Evolutionary conservation across 257 asterid genomes (phyloP), one percentile per base, ranked within the genome.

Genomic region (Gynochthodes officinalis): DNA sequence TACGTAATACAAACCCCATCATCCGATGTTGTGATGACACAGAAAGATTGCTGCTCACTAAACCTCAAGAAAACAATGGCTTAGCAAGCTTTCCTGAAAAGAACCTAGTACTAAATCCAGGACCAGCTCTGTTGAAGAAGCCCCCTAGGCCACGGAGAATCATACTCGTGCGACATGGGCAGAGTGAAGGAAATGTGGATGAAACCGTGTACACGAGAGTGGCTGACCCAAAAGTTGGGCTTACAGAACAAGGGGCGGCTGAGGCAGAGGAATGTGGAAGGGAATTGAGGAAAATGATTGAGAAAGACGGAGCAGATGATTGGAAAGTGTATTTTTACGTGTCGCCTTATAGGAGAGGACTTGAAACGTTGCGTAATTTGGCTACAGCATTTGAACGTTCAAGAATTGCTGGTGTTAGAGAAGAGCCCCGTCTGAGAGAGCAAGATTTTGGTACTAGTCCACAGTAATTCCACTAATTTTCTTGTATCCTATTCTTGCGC

Each of bases 241-340:
- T 90, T 10, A 88, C 91, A 2, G 60, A 70, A 43, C 75, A 73
- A 71, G 96, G 95, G 46, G 65, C 74, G 12, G 74, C 67, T 0
- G 95, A 88, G 70, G 89, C 95, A 0, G 91, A 79, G 78, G 80
- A 74, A 71, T 85, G 92, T 71, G 95, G 95, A 5, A 57, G 70
- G 23, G 70, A 69, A 59, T 86, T 90, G 0, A 75, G 85, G 77
- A 76, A 58, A 27, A 50, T 88, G 81, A 81, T 90, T 28, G 90
- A 86, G 81, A 75, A 73, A 76, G 90, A 84, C 53, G 85, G 76
- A 5, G 82, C 49, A 39, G 83, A 84, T 75, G 89, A 88, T 60
- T 88, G 95, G 96, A 90, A 85, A 55, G 90, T 83, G 5, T 90
- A 88, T 78, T 90, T 90, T 39, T 90, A 90, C 65, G 91, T 88